Conservation (phyloP, 1,284 basidiomycete species). For the Coniophora puteana region DNA sequence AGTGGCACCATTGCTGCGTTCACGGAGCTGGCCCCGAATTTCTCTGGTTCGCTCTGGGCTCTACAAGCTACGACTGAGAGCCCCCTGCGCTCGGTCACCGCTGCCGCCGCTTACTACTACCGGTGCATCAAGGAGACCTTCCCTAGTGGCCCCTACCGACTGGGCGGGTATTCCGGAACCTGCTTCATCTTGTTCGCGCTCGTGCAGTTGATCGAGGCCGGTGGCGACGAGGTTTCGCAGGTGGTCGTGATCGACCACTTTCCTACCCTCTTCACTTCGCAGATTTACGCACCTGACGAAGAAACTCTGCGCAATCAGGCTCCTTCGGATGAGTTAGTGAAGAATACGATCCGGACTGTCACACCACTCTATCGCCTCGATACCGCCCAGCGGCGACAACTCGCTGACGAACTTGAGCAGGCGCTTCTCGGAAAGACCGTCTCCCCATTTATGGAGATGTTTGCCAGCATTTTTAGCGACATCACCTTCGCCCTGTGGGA, state of each 20-base stretch:
- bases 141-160: conserved; percentile 17
- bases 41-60: conserved; percentile 15
- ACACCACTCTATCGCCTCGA: not conserved
- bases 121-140: conserved; percentile 11
- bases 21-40: conserved; percentile 9
- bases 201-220: conserved; percentile 10
- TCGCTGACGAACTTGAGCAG: not conserved
- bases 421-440: not conserved
- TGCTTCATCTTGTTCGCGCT: conserved; percentile 10
- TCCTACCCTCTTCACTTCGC: conserved; percentile 13
- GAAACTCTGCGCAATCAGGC: not conserved
- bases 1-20: conserved; percentile 12
- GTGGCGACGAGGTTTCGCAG: conserved; percentile 13
- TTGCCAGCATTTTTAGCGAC: not conserved
- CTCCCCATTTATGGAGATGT: not conserved
- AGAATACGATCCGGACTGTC: not conserved
- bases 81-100: conserved; percentile 11
- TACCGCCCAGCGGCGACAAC: not conserved
- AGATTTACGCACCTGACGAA: not conserved
- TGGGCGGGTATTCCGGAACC: conserved; percentile 14
- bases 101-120: conserved; percentile 13
- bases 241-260: conserved; percentile 14
- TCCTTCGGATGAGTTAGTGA: not conserved
- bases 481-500: not conserved
- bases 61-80: conserved; percentile 16